Conservation (phyloP, 495 filamentous ascomycete genomes). For the Platismatia glauca region DNA sequence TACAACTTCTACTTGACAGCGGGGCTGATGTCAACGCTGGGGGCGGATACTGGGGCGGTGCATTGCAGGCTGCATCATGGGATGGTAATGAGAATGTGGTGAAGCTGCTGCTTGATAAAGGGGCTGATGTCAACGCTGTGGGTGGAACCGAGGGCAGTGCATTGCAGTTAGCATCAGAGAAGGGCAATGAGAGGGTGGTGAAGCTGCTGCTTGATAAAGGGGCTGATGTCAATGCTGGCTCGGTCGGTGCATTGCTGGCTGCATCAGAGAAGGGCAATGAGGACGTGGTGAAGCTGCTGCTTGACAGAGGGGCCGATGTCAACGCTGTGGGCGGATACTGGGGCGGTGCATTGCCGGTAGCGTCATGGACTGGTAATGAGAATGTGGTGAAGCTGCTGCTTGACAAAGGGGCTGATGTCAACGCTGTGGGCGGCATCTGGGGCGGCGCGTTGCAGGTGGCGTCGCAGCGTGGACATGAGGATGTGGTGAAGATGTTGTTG, state of each 20-base stretch:
- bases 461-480: neutral
- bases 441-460: neutral
- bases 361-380: conserved; percentile 27
- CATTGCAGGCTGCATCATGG: conserved; percentile 19
- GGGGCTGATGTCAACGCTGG: neutral
- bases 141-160: conserved; percentile 14
- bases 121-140: conserved; percentile 13
- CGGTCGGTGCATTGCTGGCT: conserved; percentile 4
- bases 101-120: conserved; percentile 20
- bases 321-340: neutral
- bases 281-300: conserved; percentile 20
- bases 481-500: neutral
- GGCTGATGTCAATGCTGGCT: conserved; percentile 18
- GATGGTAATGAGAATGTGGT: conserved; percentile 22
- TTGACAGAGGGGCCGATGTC: conserved; percentile 22
- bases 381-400: conserved; percentile 25
- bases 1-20: neutral
- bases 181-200: conserved; percentile 26
- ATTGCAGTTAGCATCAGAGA: conserved; percentile 16
- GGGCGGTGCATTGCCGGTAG: conserved; percentile 15
- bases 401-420: conserved; percentile 21
- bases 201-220: conserved; percentile 25
- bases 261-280: conserved; percentile 23
- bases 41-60: neutral
- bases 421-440: neutral